Percentiles rank a stretch among this genome's conserved stretches.
Evolutionary conservation across 164 flowering plant species (phyloP).

Genomic region (Annona cherimola): DNA sequence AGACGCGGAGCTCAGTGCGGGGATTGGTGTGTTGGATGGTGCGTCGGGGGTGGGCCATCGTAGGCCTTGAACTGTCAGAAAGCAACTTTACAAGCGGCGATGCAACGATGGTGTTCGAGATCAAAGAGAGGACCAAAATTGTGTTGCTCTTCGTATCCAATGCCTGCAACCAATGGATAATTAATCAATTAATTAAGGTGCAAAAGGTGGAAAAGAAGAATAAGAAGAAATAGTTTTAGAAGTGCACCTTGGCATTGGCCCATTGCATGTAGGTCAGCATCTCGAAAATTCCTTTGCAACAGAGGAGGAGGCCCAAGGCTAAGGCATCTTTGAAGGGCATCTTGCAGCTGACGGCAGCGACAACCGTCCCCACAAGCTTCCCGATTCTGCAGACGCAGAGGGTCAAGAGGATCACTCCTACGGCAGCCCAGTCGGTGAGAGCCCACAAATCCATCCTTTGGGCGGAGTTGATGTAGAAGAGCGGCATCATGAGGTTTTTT

Average conservation of each 20-base stretch:
- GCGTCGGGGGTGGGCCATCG: conserved; percentile 29
- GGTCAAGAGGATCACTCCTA: conserved; percentile 28
- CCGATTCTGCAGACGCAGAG: conserved; percentile 16
- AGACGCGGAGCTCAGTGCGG: conserved; percentile 31
- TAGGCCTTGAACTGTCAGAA: conserved; percentile 39
- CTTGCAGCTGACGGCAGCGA: conserved; percentile 25
- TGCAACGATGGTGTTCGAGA: not conserved
- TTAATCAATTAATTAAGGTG: too few relatives aligned
- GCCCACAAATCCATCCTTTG: conserved; percentile 27
- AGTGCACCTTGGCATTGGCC: conserved; percentile 36
- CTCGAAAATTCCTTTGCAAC: conserved; percentile 67
- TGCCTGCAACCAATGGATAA: too few relatives aligned
- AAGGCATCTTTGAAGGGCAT: conserved; percentile 44
- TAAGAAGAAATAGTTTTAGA: too few relatives aligned
- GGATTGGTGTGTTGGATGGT: conserved; percentile 24
- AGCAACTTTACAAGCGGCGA: conserved; percentile 7
- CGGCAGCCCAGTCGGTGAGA: conserved; percentile 17
- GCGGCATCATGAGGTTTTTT: conserved; percentile 47
- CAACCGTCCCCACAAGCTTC: conserved; percentile 29
- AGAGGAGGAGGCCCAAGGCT: conserved; percentile 44
- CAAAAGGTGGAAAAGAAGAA: too few relatives aligned
- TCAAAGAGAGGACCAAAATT: not conserved
- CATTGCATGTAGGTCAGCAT: conserved; percentile 38
- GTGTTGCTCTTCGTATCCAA: not conserved
- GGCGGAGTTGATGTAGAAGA: conserved; percentile 40